Conservation (phyloP, 306 rosid genomes). For the Vigna reflexopilosa region DNA sequence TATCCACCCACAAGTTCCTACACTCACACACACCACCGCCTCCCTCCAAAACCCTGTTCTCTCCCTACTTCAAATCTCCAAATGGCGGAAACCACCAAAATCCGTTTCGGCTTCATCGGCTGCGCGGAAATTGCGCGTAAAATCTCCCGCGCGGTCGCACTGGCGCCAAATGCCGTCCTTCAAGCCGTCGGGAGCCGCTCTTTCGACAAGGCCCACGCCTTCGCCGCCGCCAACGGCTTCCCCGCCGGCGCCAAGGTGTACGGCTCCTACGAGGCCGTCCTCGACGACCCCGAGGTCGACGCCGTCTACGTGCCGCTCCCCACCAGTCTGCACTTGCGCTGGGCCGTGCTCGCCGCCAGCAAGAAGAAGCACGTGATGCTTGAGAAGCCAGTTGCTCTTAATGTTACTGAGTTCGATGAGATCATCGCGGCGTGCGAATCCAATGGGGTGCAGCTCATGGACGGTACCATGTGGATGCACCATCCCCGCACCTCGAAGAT, state of each 20-base stretch:
- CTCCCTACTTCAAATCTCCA: background rate
- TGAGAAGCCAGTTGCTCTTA: slow-evolving; percentile 92
- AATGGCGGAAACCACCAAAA: slow-evolving; percentile 40
- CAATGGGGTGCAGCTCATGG: slow-evolving; percentile 94
- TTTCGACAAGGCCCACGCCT: slow-evolving; percentile 65
- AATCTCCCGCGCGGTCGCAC: slow-evolving; percentile 70
- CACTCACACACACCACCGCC: too few relatives aligned
- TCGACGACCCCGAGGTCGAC: slow-evolving; percentile 77
- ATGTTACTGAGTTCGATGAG: slow-evolving; percentile 63
- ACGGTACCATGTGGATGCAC: slow-evolving; percentile 97
- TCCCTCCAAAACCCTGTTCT: too few relatives aligned
- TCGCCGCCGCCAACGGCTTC: slow-evolving; percentile 71
- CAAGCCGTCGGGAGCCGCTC: slow-evolving; percentile 84
- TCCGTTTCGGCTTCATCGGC: slow-evolving; percentile 83
- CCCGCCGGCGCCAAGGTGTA: slow-evolving; percentile 62
- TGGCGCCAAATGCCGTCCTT: slow-evolving; percentile 67
- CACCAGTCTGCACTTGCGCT: slow-evolving; percentile 72
- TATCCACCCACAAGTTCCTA: too few relatives aligned
- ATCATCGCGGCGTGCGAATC: slow-evolving; percentile 69
- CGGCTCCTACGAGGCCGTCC: slow-evolving; percentile 81
- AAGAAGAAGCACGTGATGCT: slow-evolving; percentile 84
- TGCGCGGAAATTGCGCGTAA: slow-evolving; percentile 89
- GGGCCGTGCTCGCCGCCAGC: slow-evolving; percentile 82
- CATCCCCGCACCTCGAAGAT: slow-evolving; percentile 65
- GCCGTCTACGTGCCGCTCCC: slow-evolving; percentile 90